Percentiles rank a stretch among this genome's conserved stretches.
phyloP scores from a whole-genome alignment of 2,329 filamentous ascomycete genomes.

The Aspergillus caelatus region DNA sequence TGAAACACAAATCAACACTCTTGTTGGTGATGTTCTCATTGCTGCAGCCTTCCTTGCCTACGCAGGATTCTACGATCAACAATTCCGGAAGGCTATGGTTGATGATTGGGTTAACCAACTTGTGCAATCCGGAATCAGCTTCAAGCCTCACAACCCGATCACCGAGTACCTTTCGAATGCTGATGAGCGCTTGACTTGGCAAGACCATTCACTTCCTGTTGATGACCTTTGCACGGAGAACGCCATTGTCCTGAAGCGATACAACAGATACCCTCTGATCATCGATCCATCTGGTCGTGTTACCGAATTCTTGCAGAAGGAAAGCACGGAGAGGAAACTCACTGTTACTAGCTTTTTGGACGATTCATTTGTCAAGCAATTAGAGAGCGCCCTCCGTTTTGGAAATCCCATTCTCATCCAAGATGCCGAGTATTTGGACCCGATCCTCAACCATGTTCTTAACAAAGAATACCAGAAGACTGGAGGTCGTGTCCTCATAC shows the following conservation, averaged over 20 bases:
- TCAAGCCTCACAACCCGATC: conserved; percentile 90
- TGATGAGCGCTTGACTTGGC: conserved; percentile 93
- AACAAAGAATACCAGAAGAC: conserved; percentile 99
- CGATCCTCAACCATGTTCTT: conserved; percentile 95
- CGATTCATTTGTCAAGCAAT: conserved; percentile 95
- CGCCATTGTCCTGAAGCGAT: conserved; percentile 93
- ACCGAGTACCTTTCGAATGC: conserved; percentile 97
- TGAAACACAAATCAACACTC: conserved; percentile 94
- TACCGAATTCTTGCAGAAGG: conserved; percentile 91
- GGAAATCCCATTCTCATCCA: conserved; percentile 98
- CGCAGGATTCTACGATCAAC: conserved; percentile 94
- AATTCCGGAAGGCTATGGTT: conserved; percentile 95
- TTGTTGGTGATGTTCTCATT: conserved; percentile 92
- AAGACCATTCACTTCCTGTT: conserved; percentile 88
- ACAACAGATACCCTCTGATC: conserved; percentile 97
- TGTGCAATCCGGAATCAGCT: conserved; percentile 86
- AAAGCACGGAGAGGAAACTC: conserved; percentile 88
- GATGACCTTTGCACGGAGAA: conserved; percentile 99
- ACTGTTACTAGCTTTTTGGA: conserved; percentile 98
- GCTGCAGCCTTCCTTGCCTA: conserved; percentile 98
- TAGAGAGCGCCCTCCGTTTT: conserved; percentile 95
- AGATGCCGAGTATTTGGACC: conserved; percentile 95
- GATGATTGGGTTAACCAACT: conserved; percentile 97
- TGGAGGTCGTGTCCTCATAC: conserved; percentile 94
- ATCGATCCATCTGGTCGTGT: conserved; percentile 96